Base-by-base conservation (phyloP, 306 rosid genomes). In the Mimosa pudica region DNA sequence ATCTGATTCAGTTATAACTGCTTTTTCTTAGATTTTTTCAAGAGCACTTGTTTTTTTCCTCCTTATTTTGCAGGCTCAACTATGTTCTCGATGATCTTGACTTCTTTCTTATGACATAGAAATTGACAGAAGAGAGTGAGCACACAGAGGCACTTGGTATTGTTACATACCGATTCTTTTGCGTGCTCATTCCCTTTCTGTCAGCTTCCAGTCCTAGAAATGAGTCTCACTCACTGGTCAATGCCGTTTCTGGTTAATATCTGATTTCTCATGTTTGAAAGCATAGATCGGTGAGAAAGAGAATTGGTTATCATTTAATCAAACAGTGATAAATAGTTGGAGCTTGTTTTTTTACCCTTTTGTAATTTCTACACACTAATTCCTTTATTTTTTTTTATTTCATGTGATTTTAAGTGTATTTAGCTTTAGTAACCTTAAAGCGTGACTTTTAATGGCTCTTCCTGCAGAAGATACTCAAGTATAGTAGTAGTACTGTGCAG, bases 101-200 rank as follows among this genome's bases (percentile, higher is more conserved):
- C 3, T 12, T 44, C 18, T 71, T 66, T 80, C 63, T 48, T 75
- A 89, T 89, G 70, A 88, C 86, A 82, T 85, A 54, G 97, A 92
- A 90, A 89, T 92, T 94, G 98, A 94, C 98, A 94, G 98, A 94
- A 94, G 98, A 94, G 98, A 94, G 98, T 89, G 98, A 94, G 98
- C 98, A 94, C 97, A 90, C 87, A 90, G 97, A 85, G 87, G 92
- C 79, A 79, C 71, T 84, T 79, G 46, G 75, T 92, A 92, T 89
- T 85, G 75, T 10, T 47, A 8, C 88, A 87, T 88, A 85, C 80
- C 79, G 48, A 71, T 90, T 84, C 89, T 86, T 90, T 90, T 94
- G 98, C 66, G 98, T 94, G 98, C 98, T 92, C 91, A 87, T 86
- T 60, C 93, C 89, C 97, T 87, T 70, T 75, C 97, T 89, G 98